These are phyloP conservation scores for Coemansia sp. DNA, from an alignment of 192 early-diverging fungal genomes.

Conservation along the genomic window DNA sequence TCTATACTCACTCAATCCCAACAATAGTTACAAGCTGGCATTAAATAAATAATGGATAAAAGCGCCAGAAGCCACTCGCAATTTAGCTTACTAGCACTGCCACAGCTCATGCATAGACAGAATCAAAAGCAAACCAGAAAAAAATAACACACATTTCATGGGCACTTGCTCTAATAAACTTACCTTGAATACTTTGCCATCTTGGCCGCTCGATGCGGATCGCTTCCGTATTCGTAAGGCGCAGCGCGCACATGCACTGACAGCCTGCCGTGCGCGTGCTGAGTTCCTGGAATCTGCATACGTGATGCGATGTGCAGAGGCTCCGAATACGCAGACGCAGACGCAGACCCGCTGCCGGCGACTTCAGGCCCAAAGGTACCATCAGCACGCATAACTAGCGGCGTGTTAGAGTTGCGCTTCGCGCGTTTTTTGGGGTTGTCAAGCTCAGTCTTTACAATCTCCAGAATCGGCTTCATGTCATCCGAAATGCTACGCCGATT, in stretches of 20 bases:
- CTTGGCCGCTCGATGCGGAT: conserved; percentile 31
- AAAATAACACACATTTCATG: background rate
- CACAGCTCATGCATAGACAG: background rate
- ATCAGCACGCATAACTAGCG: conserved; percentile 43
- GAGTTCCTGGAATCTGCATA: conserved; percentile 8
- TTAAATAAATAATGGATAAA: background rate
- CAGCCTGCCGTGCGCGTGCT: conserved; percentile 10
- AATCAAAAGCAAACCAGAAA: background rate
- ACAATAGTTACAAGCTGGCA: background rate
- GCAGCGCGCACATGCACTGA: conserved; percentile 18
- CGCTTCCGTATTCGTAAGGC: conserved; percentile 30
- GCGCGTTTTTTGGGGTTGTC: conserved; percentile 56
- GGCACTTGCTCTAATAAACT: background rate
- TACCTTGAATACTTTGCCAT: conserved; percentile 47
- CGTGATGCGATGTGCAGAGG: background rate
- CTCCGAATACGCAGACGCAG: background rate
- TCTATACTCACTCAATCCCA: background rate
- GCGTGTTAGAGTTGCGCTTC: conserved; percentile 51
- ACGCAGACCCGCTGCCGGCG: background rate
- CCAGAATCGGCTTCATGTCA: conserved; percentile 48
- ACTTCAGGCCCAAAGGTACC: conserved; percentile 41
- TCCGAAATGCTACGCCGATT: conserved; percentile 32
- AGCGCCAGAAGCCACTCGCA: background rate
- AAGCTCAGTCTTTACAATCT: conserved; percentile 48
- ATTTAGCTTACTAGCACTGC: background rate